A percentile compares a stretch with the other conserved stretches of the same genome.
Conservation (phyloP, 352 stramenopile genomes). For the Phytopythium mirpurense region DNA sequence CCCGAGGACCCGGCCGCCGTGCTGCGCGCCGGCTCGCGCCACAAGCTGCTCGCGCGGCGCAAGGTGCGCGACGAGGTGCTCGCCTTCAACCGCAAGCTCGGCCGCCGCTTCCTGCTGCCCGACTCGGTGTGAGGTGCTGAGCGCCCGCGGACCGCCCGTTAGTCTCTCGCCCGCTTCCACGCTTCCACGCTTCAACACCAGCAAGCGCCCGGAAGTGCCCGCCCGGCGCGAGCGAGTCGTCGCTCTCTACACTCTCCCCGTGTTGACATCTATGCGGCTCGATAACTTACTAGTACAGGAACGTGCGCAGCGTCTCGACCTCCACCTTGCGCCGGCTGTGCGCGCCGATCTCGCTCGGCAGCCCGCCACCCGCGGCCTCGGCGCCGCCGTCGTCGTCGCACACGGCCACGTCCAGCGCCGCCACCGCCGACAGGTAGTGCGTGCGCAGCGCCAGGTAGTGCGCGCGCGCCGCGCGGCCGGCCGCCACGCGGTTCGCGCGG, state of each 20-base stretch:
- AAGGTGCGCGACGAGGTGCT: conserved; percentile 66
- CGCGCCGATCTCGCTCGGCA: conserved; percentile 50
- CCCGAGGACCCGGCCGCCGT: conserved; percentile 71
- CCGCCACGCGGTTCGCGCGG: conserved; percentile 45
- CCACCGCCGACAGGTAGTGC: conserved; percentile 59
- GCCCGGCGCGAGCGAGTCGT: no score
- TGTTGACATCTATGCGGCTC: conserved; percentile 1
- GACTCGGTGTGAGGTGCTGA: conserved; percentile 21
- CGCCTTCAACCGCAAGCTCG: conserved; percentile 68
- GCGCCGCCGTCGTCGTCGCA: conserved; percentile 52
- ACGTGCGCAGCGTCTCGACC: conserved; percentile 53
- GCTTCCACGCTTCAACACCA: no score
- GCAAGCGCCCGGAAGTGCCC: no score
- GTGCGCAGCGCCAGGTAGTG: conserved; percentile 62
- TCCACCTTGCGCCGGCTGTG: conserved; percentile 48
- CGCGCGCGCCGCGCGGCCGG: conserved; percentile 41
- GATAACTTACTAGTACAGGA: conserved; percentile 41
- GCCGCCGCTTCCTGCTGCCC: conserved; percentile 68
- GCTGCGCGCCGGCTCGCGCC: conserved; percentile 45
- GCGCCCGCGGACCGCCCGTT: no score
- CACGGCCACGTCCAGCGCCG: conserved; percentile 53
- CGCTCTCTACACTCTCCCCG: no score
- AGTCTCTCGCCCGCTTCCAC: no score
- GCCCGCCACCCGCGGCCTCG: conserved; percentile 37
- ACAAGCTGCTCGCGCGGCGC: conserved; percentile 75